Evolutionary conservation across 495 filamentous ascomycete genomes (phyloP).

Genomic region (Astrothelium macrocarpum): DNA sequence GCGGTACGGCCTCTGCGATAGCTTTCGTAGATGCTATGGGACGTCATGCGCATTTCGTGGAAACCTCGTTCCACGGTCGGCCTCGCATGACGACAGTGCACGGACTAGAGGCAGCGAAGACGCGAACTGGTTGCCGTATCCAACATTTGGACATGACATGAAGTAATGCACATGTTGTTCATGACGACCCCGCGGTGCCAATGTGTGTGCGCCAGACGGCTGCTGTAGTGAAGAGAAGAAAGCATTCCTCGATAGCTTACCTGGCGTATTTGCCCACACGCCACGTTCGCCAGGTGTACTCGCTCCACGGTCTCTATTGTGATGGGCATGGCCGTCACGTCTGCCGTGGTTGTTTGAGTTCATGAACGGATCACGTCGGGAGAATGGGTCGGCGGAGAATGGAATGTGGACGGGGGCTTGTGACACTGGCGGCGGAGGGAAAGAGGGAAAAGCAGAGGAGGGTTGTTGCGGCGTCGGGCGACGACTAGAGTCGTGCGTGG

Average conservation of each 20-base stretch:
- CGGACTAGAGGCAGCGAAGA: not conserved
- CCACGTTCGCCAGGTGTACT: conserved; percentile 2
- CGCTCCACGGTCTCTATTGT: conserved; percentile 4
- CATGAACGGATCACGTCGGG: conserved; percentile 30
- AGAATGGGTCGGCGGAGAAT: conserved; percentile 31
- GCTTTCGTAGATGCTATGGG: not conserved
- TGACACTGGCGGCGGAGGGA: conserved; percentile 19
- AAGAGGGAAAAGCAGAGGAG: conserved; percentile 18
- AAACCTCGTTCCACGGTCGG: not conserved
- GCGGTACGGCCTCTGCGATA: not conserved
- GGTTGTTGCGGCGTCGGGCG: conserved; percentile 21
- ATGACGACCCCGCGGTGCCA: not conserved
- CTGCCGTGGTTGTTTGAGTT: conserved; percentile 19
- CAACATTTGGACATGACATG: too few relatives aligned
- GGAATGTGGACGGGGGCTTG: conserved; percentile 32
- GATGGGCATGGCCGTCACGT: conserved; percentile 24
- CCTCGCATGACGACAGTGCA: not conserved
- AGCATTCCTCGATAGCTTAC: conserved; percentile 5
- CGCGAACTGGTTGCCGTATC: not conserved
- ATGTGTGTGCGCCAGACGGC: not conserved
- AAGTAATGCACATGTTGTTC: too few relatives aligned
- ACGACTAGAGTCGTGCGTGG: conserved; percentile 28
- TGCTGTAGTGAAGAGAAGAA: not conserved
- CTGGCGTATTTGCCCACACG: not conserved
- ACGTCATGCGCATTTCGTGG: not conserved